Evolutionary conservation across 2,329 filamentous ascomycete species (phyloP).

Genomic region (Escovopsis sp.): DNA sequence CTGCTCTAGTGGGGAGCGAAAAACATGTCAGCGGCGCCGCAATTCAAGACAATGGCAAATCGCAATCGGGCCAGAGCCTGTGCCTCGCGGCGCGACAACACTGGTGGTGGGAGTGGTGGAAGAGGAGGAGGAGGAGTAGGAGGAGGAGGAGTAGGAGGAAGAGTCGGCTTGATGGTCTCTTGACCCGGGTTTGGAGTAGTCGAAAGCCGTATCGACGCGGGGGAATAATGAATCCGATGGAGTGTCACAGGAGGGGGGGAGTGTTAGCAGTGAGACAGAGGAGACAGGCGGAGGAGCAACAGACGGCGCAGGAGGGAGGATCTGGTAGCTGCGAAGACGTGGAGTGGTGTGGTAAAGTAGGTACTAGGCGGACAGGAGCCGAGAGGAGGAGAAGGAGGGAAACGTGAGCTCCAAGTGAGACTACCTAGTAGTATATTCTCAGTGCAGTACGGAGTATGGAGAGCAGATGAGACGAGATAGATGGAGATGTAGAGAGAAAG

Average conservation of each 20-base stretch:
- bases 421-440: too few species aligned
- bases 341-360: neutral
- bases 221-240: too few species aligned
- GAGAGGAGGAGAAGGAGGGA: neutral
- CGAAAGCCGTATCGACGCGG: too few species aligned
- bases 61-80: neutral
- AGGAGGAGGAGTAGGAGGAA: neutral
- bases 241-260: too few species aligned
- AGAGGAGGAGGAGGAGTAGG: too few species aligned
- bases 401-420: too few species aligned
- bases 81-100: neutral
- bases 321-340: neutral
- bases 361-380: neutral
- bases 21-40: slow-evolving; percentile 1
- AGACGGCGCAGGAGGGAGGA: too few species aligned
- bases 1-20: slow-evolving; percentile 18
- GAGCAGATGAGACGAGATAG: neutral
- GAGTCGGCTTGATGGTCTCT: neutral
- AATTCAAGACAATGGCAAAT: neutral
- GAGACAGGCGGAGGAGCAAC: too few species aligned
- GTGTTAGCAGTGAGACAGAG: too few species aligned
- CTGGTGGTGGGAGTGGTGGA: neutral
- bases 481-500: neutral
- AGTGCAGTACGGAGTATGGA: too few species aligned
- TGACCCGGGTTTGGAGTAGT: neutral